phyloP scores from a whole-genome alignment of 495 filamentous ascomycete genomes.

The Cladorrhinum samala region DNA sequence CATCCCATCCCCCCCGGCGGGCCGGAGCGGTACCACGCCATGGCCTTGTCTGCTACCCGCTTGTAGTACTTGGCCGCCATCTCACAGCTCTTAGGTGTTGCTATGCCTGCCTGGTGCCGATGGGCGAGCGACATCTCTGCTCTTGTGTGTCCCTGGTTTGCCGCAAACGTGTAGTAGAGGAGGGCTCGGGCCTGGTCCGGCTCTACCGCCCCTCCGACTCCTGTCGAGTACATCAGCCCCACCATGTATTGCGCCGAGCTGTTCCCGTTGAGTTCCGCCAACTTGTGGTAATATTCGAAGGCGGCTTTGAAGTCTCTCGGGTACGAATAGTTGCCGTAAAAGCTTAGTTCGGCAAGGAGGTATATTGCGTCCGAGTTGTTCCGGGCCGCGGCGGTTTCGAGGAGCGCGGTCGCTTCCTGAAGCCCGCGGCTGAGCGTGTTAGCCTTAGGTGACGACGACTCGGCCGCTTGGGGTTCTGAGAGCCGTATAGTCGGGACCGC shows the following conservation, averaged over 20 bases:
- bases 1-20: conserved; percentile 84
- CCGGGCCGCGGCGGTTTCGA: conserved; percentile 67
- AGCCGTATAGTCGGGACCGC: conserved; percentile 38
- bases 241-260: conserved; percentile 90
- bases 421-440: conserved; percentile 35
- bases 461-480: conserved; percentile 31
- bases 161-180: conserved; percentile 91
- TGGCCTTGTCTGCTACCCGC: conserved; percentile 86
- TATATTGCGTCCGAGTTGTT: conserved; percentile 86
- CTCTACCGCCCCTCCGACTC: conserved; percentile 74
- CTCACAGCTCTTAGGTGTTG: conserved; percentile 78
- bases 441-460: conserved; percentile 14
- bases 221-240: conserved; percentile 93
- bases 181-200: conserved; percentile 88
- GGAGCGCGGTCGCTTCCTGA: conserved; percentile 59
- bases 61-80: conserved; percentile 84
- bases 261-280: conserved; percentile 77
- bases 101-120: conserved; percentile 80
- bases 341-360: conserved; percentile 89
- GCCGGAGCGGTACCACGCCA: conserved; percentile 75
- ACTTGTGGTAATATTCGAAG: conserved; percentile 71
- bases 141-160: conserved; percentile 70
- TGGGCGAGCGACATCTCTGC: conserved; percentile 94
- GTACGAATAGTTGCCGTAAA: conserved; percentile 89
- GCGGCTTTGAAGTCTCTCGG: conserved; percentile 77